Conservation (phyloP, 1,284 basidiomycete species). For the Cutaneotrichosporon sp. region DNA sequence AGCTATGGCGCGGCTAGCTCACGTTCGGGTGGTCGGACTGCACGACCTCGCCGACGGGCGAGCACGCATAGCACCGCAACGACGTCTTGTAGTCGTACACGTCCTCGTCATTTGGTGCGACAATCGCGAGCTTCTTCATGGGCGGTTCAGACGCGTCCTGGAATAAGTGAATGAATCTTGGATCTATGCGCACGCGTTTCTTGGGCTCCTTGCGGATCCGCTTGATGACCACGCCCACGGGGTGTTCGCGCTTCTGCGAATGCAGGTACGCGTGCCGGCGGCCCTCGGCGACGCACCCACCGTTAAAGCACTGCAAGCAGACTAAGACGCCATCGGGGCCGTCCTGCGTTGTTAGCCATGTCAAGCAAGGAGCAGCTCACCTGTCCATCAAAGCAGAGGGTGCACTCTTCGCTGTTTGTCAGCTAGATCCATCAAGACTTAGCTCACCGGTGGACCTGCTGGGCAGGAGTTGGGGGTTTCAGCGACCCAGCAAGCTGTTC, state of each 20-base stretch:
- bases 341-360: slow-evolving; percentile 55
- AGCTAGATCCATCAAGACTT: slow-evolving; percentile 1
- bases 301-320: slow-evolving; percentile 90
- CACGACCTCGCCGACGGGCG: slow-evolving; percentile 51
- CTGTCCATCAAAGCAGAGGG: slow-evolving; percentile 93
- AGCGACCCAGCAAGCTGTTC: slow-evolving; percentile 22
- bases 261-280: slow-evolving; percentile 69
- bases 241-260: slow-evolving; percentile 64
- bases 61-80: slow-evolving; percentile 72
- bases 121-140: slow-evolving; percentile 82
- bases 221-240: slow-evolving; percentile 74
- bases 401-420: slow-evolving; percentile 51
- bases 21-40: slow-evolving; percentile 53
- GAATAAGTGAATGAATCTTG: background rate
- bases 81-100: slow-evolving; percentile 67
- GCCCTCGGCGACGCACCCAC: slow-evolving; percentile 62
- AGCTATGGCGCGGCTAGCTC: slow-evolving; percentile 4
- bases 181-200: slow-evolving; percentile 57
- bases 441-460: slow-evolving; percentile 47
- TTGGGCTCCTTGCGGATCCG: slow-evolving; percentile 63
- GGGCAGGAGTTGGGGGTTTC: slow-evolving; percentile 30
- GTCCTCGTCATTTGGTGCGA: slow-evolving; percentile 79
- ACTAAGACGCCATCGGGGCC: slow-evolving; percentile 73
- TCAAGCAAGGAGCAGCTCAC: slow-evolving; percentile 47
- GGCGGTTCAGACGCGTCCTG: slow-evolving; percentile 70